Conservation (phyloP, 2,329 filamentous ascomycete species). For the Parafenestella ontariensis region DNA sequence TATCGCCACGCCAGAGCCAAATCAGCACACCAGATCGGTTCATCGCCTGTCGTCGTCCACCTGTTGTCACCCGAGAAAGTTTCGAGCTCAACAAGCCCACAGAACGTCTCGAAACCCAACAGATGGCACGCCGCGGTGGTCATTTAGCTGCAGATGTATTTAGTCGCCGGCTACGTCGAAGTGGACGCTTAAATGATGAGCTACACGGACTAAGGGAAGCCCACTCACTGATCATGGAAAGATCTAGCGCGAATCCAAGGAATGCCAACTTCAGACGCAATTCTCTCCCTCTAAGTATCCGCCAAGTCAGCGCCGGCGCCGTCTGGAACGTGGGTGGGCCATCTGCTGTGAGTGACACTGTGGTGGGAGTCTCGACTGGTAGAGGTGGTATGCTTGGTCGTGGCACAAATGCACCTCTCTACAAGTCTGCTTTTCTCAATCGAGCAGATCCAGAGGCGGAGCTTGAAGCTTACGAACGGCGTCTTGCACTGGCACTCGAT, state of each 20-base stretch:
- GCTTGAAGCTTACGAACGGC: slow-evolving; percentile 71
- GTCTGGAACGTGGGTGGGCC: slow-evolving; percentile 81
- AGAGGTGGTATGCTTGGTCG: slow-evolving; percentile 70
- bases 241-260: slow-evolving; percentile 25
- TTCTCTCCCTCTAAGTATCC: slow-evolving; percentile 26
- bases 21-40: slow-evolving; percentile 64
- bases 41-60: slow-evolving; percentile 57
- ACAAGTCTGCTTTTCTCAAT: slow-evolving; percentile 63
- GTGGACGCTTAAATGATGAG: slow-evolving; percentile 41
- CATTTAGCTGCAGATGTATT: slow-evolving; percentile 62
- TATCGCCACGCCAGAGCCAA: slow-evolving; percentile 23
- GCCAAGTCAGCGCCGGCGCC: slow-evolving; percentile 68
- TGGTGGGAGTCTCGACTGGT: slow-evolving; percentile 64
- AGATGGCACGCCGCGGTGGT: slow-evolving; percentile 55
- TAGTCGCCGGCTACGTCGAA: slow-evolving; percentile 49
- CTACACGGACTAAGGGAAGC: slow-evolving; percentile 41
- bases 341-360: slow-evolving; percentile 62
- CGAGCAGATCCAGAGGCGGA: slow-evolving; percentile 64
- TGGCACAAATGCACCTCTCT: slow-evolving; percentile 73
- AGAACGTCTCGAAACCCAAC: slow-evolving; percentile 54
- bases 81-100: slow-evolving; percentile 61
- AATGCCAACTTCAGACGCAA: slow-evolving; percentile 31
- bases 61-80: slow-evolving; percentile 53
- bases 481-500: slow-evolving; percentile 81
- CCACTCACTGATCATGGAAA: slow-evolving; percentile 35